Base-by-base conservation (phyloP, 257 asterid species). In the Ballota nigra region DNA sequence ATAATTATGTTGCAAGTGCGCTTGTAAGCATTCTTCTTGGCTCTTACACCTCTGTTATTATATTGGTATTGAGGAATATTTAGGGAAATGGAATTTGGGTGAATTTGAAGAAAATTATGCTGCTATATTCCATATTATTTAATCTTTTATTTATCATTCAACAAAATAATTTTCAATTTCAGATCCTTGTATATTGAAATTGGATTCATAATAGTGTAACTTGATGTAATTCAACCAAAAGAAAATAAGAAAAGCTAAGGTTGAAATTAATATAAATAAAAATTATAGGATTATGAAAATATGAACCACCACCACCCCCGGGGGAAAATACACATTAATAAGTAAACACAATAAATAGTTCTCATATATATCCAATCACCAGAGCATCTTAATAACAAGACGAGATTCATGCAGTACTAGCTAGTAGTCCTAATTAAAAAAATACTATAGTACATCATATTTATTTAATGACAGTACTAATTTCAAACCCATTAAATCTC, bases 11-110 rank as follows among this genome's bases (percentile, higher is more conserved):
- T 63, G 68, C 18, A 43, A 43, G 18, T 12, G 51, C 4, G 16
- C 47, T 40, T 41, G 53, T 63, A 38, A 63, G 68, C 53, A 63
- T 63, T 63, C 55, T 63, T 38, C 22, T 38, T 38, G 33, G 69
- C 55, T 40, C 20, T 63, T 36, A 63, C 52, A 34, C 31, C 68
- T 45, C 20, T 45, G 19, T 15, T 45, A 33, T 33, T 38, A 63
- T 26, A 56, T 26, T 36, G 31, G 9, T 28, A 15, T 24, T 59
- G 23, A 56, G 18, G 31, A 23, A 18, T 12, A 56, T 56, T 0
- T 23, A 4, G 28, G 33, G 12, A 28, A 59, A 33, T 58, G 4
- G 65, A 28, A 7, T 58, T 15, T 28, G 41, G 2, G 41, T 6
- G 15, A 58, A 7, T 15, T 13, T 45, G 19, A 12, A 43, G 18